phyloP scores from a whole-genome alignment of 2,329 filamentous ascomycete species.

The Penicillium sp. region DNA sequence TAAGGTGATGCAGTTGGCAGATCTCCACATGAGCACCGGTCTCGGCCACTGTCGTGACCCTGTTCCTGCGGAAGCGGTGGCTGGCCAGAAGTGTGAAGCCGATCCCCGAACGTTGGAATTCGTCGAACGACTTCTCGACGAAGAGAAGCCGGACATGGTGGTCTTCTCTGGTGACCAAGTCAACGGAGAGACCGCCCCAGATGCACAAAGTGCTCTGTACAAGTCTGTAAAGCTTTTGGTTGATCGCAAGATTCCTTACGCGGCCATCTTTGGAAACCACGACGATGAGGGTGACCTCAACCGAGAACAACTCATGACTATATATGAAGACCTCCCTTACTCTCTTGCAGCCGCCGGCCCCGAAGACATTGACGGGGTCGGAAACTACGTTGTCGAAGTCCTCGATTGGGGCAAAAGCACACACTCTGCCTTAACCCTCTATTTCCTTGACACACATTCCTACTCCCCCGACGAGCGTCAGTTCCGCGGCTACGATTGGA shows the following conservation, averaged over 20 bases:
- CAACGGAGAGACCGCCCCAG: slow-evolving; percentile 88
- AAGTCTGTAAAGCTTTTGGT: slow-evolving; percentile 86
- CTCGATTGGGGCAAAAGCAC: slow-evolving; percentile 74
- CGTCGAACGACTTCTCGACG: slow-evolving; percentile 75
- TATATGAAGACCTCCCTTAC: slow-evolving; percentile 84
- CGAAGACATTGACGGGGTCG: slow-evolving; percentile 79
- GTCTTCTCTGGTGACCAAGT: slow-evolving; percentile 92
- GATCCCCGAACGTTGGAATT: slow-evolving; percentile 92
- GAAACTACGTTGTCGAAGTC: slow-evolving; percentile 93
- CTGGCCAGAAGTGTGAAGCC: slow-evolving; percentile 76
- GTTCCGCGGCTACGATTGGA: slow-evolving; percentile 94
- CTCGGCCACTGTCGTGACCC: slow-evolving; percentile 82
- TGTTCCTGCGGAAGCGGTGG: slow-evolving; percentile 70
- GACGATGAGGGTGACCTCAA: slow-evolving; percentile 86
- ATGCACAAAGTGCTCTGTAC: slow-evolving; percentile 90
- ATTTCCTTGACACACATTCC: slow-evolving; percentile 87
- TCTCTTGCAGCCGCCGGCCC: slow-evolving; percentile 85
- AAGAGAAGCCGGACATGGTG: slow-evolving; percentile 91
- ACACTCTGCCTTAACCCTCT: slow-evolving; percentile 91
- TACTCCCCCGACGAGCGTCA: slow-evolving; percentile 87
- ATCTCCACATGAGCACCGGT: slow-evolving; percentile 90
- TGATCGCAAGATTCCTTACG: slow-evolving; percentile 85
- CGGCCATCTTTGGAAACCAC: slow-evolving; percentile 94
- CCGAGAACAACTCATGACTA: slow-evolving; percentile 75
- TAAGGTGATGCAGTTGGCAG: slow-evolving; percentile 96